Base-by-base conservation (phyloP, 768 basidiomycete species). In the Trametopsis cervina region DNA sequence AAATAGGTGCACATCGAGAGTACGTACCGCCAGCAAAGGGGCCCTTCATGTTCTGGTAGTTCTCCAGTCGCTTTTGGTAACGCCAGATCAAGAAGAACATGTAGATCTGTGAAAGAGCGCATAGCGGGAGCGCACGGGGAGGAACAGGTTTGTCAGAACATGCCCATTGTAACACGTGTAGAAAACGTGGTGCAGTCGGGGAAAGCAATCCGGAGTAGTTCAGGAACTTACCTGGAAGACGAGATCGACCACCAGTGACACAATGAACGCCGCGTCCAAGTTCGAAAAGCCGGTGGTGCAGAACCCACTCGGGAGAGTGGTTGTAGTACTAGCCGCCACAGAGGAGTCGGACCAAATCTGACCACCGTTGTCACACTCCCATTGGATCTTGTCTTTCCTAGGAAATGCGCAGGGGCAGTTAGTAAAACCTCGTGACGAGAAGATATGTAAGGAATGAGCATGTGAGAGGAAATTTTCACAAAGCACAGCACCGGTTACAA, bases 11-110 rank as follows among this genome's bases (percentile, higher is more conserved):
- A 49, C 47, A 54, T 44, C 46, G 33, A 35, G 44, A 43, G 42
- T 44, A 64, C 75, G 67, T 61, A 82, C 83, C 82, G 64, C 78
- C 80, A 57, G 71, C 56, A 65, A 73, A 77, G 27, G 79, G 76
- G 45, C 79, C 78, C 58, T 81, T 80, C 77, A 87, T 74, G 56
- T 63, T 66, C 26, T 68, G 62, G 66, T 86, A 86, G 64, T 82
- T 76, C 64, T 81, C 78, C 63, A 85, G 65, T 56, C 81, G 71
- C 64, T 80, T 83, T 57, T 75, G 74, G 76, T 78, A 87, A 47
- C 83, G 73, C 85, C 83, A 89, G 58, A 70, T 72, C 64, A 85
- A 66, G 71, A 87, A 85, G 64, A 75, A 78, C 81, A 86, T 83
- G 72, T 87, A 86, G 43, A 83, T 59, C 85, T 85, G 56, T 44